Percentiles rank a stretch among this genome's conserved stretches.
Evolutionary conservation across 2,329 filamentous ascomycete genomes (phyloP).

Genomic region (Colletotrichum kahawae): DNA sequence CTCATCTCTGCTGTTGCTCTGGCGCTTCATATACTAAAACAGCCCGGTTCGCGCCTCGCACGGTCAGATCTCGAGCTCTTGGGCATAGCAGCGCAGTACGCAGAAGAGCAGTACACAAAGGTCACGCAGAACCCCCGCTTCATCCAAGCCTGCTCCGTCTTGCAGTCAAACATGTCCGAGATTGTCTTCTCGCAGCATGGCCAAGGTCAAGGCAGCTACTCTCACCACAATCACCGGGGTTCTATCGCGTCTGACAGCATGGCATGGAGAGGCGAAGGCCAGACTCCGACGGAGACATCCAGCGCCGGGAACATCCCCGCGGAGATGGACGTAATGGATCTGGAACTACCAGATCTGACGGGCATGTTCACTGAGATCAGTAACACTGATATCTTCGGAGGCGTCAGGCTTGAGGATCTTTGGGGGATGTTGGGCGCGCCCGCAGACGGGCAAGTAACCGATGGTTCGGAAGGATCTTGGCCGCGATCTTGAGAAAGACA

Average conservation of each 20-base stretch:
- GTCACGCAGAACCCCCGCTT: conserved; percentile 8
- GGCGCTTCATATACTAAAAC: conserved; percentile 22
- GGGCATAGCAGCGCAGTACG: conserved; percentile 19
- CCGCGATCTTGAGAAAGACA: not conserved
- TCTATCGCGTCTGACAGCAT: not conserved
- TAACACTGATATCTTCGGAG: conserved; percentile 1
- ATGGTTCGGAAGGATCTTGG: not conserved
- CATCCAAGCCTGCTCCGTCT: conserved; percentile 3
- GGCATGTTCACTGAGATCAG: conserved; percentile 13
- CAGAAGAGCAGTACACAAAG: conserved; percentile 21
- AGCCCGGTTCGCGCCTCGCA: conserved; percentile 22
- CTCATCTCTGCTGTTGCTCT: conserved; percentile 25
- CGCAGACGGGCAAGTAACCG: not conserved
- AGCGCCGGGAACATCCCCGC: not conserved
- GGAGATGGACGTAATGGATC: conserved; percentile 5
- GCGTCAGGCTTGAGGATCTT: not conserved
- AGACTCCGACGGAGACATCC: not conserved
- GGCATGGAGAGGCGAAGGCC: not conserved
- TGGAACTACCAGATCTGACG: conserved; percentile 5
- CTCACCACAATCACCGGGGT: not conserved
- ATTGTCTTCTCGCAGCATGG: not conserved
- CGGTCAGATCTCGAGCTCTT: conserved; percentile 26
- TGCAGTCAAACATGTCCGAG: conserved; percentile 9
- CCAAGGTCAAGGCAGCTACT: not conserved
- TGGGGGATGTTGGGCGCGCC: not conserved